Percentiles rank a stretch among this genome's conserved stretches.
Conservation (phyloP, 495 filamentous ascomycete species). For the Tuber calosporum region DNA sequence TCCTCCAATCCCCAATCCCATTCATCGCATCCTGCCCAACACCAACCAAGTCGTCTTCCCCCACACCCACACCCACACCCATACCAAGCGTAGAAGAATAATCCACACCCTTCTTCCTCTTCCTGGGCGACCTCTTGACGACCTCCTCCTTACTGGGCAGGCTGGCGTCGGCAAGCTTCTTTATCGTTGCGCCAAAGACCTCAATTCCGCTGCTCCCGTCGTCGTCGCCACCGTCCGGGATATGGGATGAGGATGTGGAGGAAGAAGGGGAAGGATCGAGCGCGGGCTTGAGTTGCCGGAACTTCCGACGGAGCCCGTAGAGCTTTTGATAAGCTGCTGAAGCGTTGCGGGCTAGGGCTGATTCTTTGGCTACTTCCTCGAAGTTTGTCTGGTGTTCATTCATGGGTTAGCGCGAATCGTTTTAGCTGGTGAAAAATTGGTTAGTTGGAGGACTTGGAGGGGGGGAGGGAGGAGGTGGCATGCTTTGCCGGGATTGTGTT, state of each 20-base stretch:
- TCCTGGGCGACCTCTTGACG: slow-evolving; percentile 1
- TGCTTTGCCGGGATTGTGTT: slow-evolving; percentile 10
- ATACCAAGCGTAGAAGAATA: background rate
- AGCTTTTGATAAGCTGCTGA: slow-evolving; percentile 9
- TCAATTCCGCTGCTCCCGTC: background rate
- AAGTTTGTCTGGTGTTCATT: slow-evolving; percentile 2
- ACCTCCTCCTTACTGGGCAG: background rate
- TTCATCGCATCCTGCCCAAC: background rate
- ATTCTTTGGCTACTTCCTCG: slow-evolving; percentile 12
- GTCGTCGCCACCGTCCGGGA: background rate
- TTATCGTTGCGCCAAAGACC: background rate
- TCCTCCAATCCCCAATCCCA: background rate
- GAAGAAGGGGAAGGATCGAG: background rate
- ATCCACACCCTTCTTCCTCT: background rate
- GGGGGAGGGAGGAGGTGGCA: no score
- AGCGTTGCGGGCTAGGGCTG: background rate
- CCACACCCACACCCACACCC: background rate
- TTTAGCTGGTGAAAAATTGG: background rate
- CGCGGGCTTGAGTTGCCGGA: background rate
- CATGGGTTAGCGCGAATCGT: background rate
- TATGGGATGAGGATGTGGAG: background rate
- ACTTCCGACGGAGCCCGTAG: slow-evolving; percentile 6
- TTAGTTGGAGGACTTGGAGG: background rate
- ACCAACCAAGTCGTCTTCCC: background rate
- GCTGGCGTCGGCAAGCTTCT: background rate